Evolutionary conservation across 1,284 basidiomycete genomes (phyloP), one percentile per base, ranked within the genome.

Genomic region (Ustilago nuda): DNA sequence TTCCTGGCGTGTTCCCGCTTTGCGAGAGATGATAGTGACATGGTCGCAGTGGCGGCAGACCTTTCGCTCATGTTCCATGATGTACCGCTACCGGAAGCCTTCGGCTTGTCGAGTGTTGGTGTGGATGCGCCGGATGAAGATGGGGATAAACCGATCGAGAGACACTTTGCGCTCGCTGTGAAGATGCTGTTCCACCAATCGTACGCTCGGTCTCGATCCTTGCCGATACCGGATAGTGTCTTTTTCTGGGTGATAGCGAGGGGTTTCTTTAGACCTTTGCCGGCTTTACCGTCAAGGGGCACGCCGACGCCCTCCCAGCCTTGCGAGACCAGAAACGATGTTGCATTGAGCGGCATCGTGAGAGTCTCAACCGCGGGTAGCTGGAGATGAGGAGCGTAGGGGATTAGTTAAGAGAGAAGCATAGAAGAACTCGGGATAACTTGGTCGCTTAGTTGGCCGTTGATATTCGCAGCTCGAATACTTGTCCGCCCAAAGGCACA

Each of bases 171-270:
- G 3, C 79, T 71, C 4, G 81, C 77, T 7, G 83, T 81, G 57
- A 84, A 85, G 43, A 85, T 76, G 58, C 82, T 82, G 60, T 85
- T 84, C 84, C 84, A 85, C 84, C 84, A 85, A 39, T 85, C 84
- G 30, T 82, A 77, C 5, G 83, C 83, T 11, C 84, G 66, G 45
- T 85, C 84, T 32, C 84, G 64, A 53, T 85, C 80, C 60, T 83
- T 82, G 46, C 84, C 84, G 6, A 85, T 67, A 15, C 84, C 84
- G 19, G 74, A 76, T 17, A 85, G 75, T 35, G 76, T 80, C 23
- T 81, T 78, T 48, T 83, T 84, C 56, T 80, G 78, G 3, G 81
- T 77, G 37, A 85, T 82, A n/a, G 77, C 72, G 23, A 85, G 68
- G 4, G 84, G 83, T 61, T 83, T 84, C 56, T 83, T 84, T n/a